Evolutionary conservation across 108 stramenopile species (phyloP).

Genomic region (Cyclotella baltica): DNA sequence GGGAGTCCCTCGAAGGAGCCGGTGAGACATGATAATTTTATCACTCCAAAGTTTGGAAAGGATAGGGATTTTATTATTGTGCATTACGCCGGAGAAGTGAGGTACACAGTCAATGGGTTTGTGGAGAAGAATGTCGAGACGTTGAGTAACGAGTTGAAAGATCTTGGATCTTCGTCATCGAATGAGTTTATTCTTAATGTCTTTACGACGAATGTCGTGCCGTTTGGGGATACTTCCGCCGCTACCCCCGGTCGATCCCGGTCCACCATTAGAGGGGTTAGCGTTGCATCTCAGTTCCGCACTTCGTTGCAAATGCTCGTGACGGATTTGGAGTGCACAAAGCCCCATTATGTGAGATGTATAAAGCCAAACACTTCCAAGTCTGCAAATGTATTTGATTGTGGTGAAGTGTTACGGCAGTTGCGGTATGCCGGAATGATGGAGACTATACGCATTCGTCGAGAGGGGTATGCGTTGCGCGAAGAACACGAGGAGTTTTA

Average conservation of each 20-base stretch:
- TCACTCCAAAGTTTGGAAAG: conserved; percentile 90
- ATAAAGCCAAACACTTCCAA: conserved; percentile 92
- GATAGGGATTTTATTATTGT: conserved; percentile 89
- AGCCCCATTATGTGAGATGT: conserved; percentile 93
- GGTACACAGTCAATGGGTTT: conserved; percentile 90
- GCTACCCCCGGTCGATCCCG: conserved; percentile 40
- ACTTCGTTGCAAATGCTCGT: conserved; percentile 82
- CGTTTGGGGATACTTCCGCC: conserved; percentile 16
- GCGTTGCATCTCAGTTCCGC: conserved; percentile 90
- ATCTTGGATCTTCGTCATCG: conserved; percentile 68
- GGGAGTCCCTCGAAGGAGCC: conserved; percentile 26
- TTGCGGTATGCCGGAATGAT: conserved; percentile 98
- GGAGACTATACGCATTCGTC: conserved; percentile 97
- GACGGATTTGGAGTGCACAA: conserved; percentile 82
- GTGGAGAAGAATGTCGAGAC: conserved; percentile 95
- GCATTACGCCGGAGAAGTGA: conserved; percentile 96
- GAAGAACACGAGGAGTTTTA: conserved; percentile 90
- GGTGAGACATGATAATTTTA: conserved; percentile 77
- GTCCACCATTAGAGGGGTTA: conserved; percentile 85
- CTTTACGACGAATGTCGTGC: conserved; percentile 41
- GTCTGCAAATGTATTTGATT: conserved; percentile 67
- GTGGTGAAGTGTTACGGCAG: conserved; percentile 89
- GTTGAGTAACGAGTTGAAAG: conserved; percentile 85
- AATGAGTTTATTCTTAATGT: conserved; percentile 59
- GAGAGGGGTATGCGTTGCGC: conserved; percentile 92